Percentiles rank a stretch among this genome's conserved stretches.
These are phyloP conservation scores for Candida krabiensis DNA, from an alignment of 805 yeast genomes.

Conservation along the genomic window DNA sequence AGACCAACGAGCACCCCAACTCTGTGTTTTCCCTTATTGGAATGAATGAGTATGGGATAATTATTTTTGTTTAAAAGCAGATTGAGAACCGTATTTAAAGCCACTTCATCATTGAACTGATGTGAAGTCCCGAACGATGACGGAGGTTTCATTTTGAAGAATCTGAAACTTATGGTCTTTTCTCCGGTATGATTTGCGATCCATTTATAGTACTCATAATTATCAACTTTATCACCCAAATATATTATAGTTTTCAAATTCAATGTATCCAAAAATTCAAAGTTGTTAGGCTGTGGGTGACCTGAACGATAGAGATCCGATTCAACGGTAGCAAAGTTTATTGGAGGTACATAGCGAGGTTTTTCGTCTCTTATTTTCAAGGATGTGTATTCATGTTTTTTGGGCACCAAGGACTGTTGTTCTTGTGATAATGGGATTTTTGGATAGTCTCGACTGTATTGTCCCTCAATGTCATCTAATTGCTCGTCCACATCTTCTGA, in stretches of 20 bases:
- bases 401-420: constrained; percentile 1
- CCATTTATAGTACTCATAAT: constrained; percentile 69
- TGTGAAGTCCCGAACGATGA: constrained; percentile 54
- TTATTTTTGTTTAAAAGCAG: constrained; percentile 62
- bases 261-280: constrained; percentile 70
- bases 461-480: neutral
- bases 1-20: constrained; percentile 93
- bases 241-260: constrained; percentile 78
- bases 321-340: constrained; percentile 86
- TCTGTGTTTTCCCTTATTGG: constrained; percentile 96
- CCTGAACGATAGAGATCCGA: constrained; percentile 89
- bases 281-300: constrained; percentile 87
- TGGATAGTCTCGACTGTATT: neutral
- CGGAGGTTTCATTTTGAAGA: constrained; percentile 65
- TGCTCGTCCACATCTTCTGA: neutral
- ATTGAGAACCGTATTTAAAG: constrained; percentile 56
- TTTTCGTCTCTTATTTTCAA: constrained; percentile 30
- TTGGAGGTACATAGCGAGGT: constrained; percentile 74
- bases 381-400: constrained; percentile 30
- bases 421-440: neutral
- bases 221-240: constrained; percentile 73
- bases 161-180: constrained; percentile 54
- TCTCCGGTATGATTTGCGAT: constrained; percentile 36
- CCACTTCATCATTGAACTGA: constrained; percentile 54
- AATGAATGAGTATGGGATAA: constrained; percentile 86